A percentile compares a stretch with the other conserved stretches of the same genome.
These are phyloP conservation scores for Parachaetomium inaequale DNA, from an alignment of 495 filamentous ascomycete genomes.

Conservation along the genomic window DNA sequence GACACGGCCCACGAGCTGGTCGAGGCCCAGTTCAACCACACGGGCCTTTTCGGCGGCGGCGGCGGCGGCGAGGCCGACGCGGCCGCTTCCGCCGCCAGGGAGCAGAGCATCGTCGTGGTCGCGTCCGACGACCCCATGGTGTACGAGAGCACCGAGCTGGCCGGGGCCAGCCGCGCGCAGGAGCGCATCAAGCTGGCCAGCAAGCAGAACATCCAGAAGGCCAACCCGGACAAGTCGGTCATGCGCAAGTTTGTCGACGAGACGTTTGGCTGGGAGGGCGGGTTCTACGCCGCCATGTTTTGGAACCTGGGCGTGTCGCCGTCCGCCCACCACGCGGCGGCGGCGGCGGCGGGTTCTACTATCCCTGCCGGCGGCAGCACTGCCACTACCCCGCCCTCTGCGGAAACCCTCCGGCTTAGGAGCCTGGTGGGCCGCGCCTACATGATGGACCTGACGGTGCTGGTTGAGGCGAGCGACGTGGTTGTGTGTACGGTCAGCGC, in stretches of 20 bases:
- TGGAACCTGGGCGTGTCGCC: conserved; percentile 55
- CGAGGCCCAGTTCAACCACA: conserved; percentile 35
- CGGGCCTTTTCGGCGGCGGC: conserved; percentile 32
- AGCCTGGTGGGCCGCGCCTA: conserved; percentile 68
- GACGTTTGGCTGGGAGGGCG: conserved; percentile 69
- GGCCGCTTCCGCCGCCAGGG: conserved; percentile 26
- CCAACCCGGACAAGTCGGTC: conserved; percentile 32
- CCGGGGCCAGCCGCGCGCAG: conserved; percentile 52
- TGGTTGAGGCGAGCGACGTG: conserved; percentile 56
- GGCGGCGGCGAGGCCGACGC: conserved; percentile 23
- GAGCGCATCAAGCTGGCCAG: conserved; percentile 62
- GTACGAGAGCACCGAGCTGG: conserved; percentile 56
- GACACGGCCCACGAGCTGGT: conserved; percentile 46
- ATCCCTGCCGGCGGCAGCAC: conserved; percentile 3
- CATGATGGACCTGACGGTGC: conserved; percentile 64
- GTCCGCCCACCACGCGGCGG: conserved; percentile 10
- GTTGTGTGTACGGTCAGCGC: conserved; percentile 66
- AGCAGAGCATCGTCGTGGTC: conserved; percentile 50
- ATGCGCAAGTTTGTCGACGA: conserved; percentile 61
- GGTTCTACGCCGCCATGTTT: conserved; percentile 68
- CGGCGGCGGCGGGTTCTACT: conserved; percentile 2
- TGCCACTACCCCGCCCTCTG: conserved; percentile 33
- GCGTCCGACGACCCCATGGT: conserved; percentile 71
- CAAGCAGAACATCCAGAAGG: conserved; percentile 46
- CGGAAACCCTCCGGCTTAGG: conserved; percentile 54